Evolutionary conservation across 495 filamentous ascomycete genomes (phyloP).

Genomic region (Pyronema domesticum): DNA sequence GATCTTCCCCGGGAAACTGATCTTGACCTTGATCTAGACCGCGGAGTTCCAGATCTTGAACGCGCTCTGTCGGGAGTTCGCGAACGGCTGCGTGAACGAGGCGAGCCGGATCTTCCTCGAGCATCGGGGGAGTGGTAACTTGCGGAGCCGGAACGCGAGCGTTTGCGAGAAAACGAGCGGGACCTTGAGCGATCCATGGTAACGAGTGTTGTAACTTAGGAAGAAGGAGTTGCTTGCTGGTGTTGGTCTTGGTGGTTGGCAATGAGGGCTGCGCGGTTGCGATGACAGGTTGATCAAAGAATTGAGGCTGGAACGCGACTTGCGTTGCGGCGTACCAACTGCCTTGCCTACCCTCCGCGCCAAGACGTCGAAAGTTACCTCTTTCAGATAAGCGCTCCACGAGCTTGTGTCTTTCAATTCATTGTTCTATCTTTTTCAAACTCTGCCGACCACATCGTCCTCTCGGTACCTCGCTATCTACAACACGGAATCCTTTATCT

Average conservation of each 20-base stretch:
- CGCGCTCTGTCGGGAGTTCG: constrained; percentile 10
- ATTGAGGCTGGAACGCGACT: neutral
- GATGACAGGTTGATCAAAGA: neutral
- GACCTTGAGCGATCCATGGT: constrained; percentile 11
- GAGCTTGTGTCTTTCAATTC: no score
- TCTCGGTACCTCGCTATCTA: no score
- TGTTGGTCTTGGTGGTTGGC: neutral
- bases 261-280: no score
- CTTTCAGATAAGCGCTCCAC: no score
- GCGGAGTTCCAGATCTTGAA: constrained; percentile 7
- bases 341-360: neutral
- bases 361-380: neutral
- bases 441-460: no score
- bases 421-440: no score
- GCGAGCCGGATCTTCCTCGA: constrained; percentile 1
- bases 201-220: neutral
- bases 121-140: constrained; percentile 1
- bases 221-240: neutral
- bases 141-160: constrained; percentile 8
- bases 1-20: constrained; percentile 1
- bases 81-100: constrained; percentile 9
- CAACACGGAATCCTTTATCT: no score
- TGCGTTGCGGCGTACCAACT: no score
- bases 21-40: constrained; percentile 7
- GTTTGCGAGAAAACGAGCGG: constrained; percentile 18